These are phyloP conservation scores for Fonsecaea monophora DNA, from an alignment of 2,329 filamentous ascomycete genomes.

Conservation along the genomic window DNA sequence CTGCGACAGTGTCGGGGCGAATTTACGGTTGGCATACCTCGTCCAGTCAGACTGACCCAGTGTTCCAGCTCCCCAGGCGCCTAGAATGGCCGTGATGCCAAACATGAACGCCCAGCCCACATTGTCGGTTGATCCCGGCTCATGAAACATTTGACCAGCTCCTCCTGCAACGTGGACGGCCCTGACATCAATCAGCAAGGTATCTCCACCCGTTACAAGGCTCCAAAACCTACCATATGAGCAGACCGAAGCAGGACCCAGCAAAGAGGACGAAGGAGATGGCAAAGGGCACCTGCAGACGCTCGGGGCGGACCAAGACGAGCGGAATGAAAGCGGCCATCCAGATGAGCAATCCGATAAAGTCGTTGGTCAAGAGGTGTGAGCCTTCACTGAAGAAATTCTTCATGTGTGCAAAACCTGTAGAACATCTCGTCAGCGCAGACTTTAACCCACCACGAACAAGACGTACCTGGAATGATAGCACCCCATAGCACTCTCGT, in stretches of 20 bases:
- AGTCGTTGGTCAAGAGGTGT: conserved; percentile 41
- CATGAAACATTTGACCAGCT: conserved; percentile 37
- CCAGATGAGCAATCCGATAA: conserved; percentile 42
- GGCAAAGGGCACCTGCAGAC: conserved; percentile 39
- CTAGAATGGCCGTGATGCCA: conserved; percentile 41
- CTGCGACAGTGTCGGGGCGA: conserved; percentile 41
- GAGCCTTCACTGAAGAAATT: conserved; percentile 40
- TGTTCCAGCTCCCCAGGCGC: conserved; percentile 41
- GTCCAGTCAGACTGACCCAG: conserved; percentile 42
- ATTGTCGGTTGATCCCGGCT: conserved; percentile 30
- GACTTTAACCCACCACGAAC: background rate
- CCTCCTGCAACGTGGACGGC: conserved; percentile 36
- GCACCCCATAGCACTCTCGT: conserved; percentile 37
- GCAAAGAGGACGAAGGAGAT: conserved; percentile 39
- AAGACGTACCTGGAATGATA: conserved; percentile 31
- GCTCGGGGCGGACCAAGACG: conserved; percentile 38
- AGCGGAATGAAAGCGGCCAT: conserved; percentile 39
- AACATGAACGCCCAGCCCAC: conserved; percentile 41
- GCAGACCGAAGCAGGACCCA: conserved; percentile 36
- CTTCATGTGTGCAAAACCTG: conserved; percentile 39
- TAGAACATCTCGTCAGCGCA: background rate
- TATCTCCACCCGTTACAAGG: background rate
- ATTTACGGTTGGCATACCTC: conserved; percentile 41
- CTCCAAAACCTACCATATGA: conserved; percentile 32
- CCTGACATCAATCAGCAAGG: conserved; percentile 25